Conservation (phyloP, 2,329 filamentous ascomycete genomes). For the Sporothrix pallida region DNA sequence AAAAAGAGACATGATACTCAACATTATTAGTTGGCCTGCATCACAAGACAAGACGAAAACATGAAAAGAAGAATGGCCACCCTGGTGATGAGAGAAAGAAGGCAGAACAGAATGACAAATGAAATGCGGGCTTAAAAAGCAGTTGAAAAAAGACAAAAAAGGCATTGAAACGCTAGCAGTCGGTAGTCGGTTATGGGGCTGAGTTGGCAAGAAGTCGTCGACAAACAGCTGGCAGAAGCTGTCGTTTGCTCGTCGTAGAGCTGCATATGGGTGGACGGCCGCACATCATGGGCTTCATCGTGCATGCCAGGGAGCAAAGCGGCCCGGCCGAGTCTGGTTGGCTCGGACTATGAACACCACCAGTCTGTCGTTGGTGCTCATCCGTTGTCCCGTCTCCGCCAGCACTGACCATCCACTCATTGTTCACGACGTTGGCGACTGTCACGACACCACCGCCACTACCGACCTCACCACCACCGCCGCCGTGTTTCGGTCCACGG, state of each 20-base stretch:
- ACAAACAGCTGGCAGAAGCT: neutral
- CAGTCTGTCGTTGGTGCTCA: neutral
- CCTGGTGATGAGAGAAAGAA: neutral
- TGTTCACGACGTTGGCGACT: neutral
- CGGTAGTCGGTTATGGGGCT: no score
- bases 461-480: neutral
- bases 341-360: neutral
- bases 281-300: neutral
- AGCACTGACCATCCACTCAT: neutral
- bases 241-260: neutral
- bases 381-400: conserved; percentile 25
- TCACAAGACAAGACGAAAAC: neutral
- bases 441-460: neutral
- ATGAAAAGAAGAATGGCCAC: neutral
- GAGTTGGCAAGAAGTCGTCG: neutral
- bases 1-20: neutral
- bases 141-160: neutral
- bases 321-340: neutral
- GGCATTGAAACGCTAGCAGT: neutral
- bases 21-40: conserved; percentile 19
- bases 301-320: neutral
- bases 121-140: neutral
- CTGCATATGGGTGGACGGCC: neutral
- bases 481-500: conserved; percentile 23
- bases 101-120: neutral